Conservation (phyloP, 2,329 filamentous ascomycete genomes). For the Bipolaris sorokiniana region DNA sequence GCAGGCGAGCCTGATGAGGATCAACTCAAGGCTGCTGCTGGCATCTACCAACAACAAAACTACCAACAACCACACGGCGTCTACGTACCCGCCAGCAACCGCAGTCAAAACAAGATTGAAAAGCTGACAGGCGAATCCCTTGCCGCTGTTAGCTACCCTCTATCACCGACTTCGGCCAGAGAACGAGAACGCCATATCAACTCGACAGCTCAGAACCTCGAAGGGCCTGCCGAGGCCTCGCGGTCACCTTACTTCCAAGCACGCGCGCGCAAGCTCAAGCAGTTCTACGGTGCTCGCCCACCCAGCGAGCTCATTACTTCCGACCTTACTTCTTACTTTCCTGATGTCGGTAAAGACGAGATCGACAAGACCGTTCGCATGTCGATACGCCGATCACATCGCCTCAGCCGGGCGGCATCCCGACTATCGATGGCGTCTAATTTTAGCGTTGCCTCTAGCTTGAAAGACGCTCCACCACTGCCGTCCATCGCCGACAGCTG, state of each 20-base stretch:
- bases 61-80: constrained; percentile 71
- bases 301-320: constrained; percentile 98
- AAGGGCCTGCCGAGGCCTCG: constrained; percentile 42
- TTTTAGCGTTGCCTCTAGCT: constrained; percentile 87
- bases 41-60: constrained; percentile 83
- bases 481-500: constrained; percentile 95
- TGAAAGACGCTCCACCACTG: constrained; percentile 91
- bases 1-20: constrained; percentile 86
- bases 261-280: constrained; percentile 65
- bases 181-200: constrained; percentile 72
- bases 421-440: constrained; percentile 93
- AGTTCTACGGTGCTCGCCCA: constrained; percentile 89
- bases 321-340: constrained; percentile 96
- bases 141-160: constrained; percentile 82
- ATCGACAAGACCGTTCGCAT: constrained; percentile 95
- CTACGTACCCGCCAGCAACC: constrained; percentile 68
- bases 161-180: constrained; percentile 74
- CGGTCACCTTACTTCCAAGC: constrained; percentile 49
- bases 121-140: constrained; percentile 88
- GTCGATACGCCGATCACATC: constrained; percentile 87
- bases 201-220: constrained; percentile 56
- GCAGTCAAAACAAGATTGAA: constrained; percentile 85
- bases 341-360: constrained; percentile 89
- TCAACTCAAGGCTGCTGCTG: constrained; percentile 85
- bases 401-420: constrained; percentile 90